Evolutionary conservation across 2,329 filamentous ascomycete species (phyloP), one percentile per base, ranked within the genome.

Genomic region (Fusarium transvaalense): DNA sequence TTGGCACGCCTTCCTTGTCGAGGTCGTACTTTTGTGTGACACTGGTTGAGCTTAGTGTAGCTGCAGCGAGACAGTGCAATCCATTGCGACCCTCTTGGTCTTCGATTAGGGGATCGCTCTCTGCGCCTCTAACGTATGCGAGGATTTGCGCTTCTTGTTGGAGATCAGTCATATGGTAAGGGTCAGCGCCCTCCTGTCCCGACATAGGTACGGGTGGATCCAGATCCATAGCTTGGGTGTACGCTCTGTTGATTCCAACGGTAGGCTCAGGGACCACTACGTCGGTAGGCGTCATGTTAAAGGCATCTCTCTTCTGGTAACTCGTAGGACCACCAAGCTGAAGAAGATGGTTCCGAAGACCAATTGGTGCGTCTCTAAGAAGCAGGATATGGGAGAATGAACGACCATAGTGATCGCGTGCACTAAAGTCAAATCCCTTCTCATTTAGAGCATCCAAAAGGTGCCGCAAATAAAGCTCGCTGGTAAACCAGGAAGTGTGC

Each of bases 61-160:
- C 85, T 61, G 84, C 82, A 4, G 86, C 86, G n/a, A 89, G 82
- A 63, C 85, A 87, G 67, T 89, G 86, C 17, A 89, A 78, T 10
- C 82, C 86, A 62, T 89, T 89, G 23, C 85, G 83, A 7, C 86
- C 86, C 7, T 82, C 74, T 41, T 79, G 35, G 45, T 78, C 74
- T 41, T 80, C 75, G 2, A 67, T 34, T 0, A 13, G 23, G 0
- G 76, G 75, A 4, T 75, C 50, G 1, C 37, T 7, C 1, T 46
- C 43, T 1, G 76, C 75, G 7, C 34, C 25, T 1, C 51, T 52
- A 6, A 77, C 64, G 8, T 68, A 66, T 13, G 64, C 42, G 6
- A 80, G 41, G 14, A 77, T 60, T 17, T 56, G 65, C 10, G 70
- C 64, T 29, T 77, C 64, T 14, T 59, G 51, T 1, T 51, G 17